These are phyloP conservation scores for Reutealis trisperma DNA, from an alignment of 345 rosid genomes.

Conservation along the genomic window DNA sequence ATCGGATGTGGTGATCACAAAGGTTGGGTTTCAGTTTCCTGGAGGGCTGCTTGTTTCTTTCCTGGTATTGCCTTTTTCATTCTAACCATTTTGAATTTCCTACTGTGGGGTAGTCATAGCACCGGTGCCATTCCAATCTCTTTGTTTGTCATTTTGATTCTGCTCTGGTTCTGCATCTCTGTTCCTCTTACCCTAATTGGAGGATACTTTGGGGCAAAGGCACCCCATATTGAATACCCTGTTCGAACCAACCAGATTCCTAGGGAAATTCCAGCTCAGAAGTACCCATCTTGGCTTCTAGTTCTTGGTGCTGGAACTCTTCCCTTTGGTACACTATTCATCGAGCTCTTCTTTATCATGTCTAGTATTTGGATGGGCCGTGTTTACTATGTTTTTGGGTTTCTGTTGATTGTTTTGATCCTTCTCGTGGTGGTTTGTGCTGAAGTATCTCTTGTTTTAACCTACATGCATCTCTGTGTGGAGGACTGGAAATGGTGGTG, in stretches of 20 bases:
- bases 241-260: conserved; percentile 82
- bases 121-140: conserved; percentile 79
- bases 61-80: conserved; percentile 72
- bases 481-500: conserved; percentile 87
- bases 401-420: conserved; percentile 56
- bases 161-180: conserved; percentile 68
- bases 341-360: conserved; percentile 80
- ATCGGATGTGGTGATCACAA: conserved; percentile 55
- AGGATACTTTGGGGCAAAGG: conserved; percentile 63
- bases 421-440: conserved; percentile 76
- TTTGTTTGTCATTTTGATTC: conserved; percentile 47
- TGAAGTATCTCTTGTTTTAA: conserved; percentile 65
- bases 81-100: conserved; percentile 57
- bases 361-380: conserved; percentile 82
- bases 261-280: conserved; percentile 69
- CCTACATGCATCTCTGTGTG: conserved; percentile 77
- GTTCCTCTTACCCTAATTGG: conserved; percentile 73
- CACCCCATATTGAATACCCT: conserved; percentile 67
- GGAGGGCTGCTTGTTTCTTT: conserved; percentile 76
- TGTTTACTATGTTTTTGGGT: conserved; percentile 69
- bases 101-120: conserved; percentile 67
- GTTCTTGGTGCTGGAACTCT: conserved; percentile 80
- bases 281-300: conserved; percentile 74
- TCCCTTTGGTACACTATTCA: conserved; percentile 74
- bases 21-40: conserved; percentile 68